Evolutionary conservation across 164 flowering plant genomes (phyloP), one percentile per base, ranked within the genome.

Genomic region (Stephania japonica): DNA sequence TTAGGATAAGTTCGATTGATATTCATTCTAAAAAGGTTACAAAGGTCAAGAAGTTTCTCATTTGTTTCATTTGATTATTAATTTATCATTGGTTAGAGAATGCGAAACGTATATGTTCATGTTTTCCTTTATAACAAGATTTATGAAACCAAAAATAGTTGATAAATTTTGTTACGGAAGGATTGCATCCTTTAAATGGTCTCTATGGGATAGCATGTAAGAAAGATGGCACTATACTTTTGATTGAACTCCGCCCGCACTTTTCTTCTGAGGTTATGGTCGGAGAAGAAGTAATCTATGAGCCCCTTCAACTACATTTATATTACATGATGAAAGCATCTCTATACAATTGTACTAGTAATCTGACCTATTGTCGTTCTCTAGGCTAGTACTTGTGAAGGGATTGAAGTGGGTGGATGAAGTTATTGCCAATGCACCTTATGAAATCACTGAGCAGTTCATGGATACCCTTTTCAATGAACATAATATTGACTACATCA

Each of bases 361-460:
- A 63, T 69, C 72, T 68, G 69, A 80, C 13, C 4, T 44, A 27
- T 27, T 7, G 32, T 70, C 73, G 68, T 53, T 61, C 78, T 82
- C 7, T 76, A 92, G 97, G 87, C 73, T 92, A 78, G 85, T 85
- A 42, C 91, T 92, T 71, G 93, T 92, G 42, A 88, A 87, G 80
- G 93, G 95, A 47, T 81, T 92, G 82, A 89, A 92, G 85, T 90
- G 95, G 93, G 93, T 90, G 62, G 93, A 90, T 80, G 89, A 89
- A 86, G 97, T 91, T 73, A 90, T 91, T 72, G 75, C 87, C 38
- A 74, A 83, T 76, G 91, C 93, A 71, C 97, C 94, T 21, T 90
- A 89, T 74, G 92, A 71, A 13, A 90, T 92, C 64, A 92, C 91
- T 1, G 94, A 89, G 82, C 80, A 88, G 44, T 88, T 92, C 75